phyloP scores from a whole-genome alignment of 2,329 filamentous ascomycete species.

The Lomentospora prolificans region DNA sequence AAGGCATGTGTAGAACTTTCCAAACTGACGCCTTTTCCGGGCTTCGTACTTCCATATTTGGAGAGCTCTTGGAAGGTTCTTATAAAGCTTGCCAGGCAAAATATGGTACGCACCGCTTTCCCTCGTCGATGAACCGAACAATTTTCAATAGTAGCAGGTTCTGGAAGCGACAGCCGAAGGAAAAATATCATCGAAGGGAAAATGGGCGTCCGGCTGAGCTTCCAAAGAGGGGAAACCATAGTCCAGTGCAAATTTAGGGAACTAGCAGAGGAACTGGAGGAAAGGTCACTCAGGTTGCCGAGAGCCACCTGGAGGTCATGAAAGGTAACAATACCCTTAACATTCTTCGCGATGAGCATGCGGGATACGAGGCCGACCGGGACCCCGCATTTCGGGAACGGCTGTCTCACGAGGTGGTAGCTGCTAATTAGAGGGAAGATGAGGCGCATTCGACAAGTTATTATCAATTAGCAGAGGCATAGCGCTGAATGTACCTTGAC shows the following conservation, averaged over 20 bases:
- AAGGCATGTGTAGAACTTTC: conserved; percentile 19
- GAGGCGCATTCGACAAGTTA: too few species aligned
- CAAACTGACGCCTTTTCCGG: conserved; percentile 23
- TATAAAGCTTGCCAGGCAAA: conserved; percentile 23
- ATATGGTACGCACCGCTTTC: conserved; percentile 17
- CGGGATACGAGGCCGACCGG: conserved; percentile 24
- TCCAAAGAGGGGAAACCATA: conserved; percentile 19
- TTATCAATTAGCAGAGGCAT: too few species aligned
- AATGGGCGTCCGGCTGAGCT: conserved; percentile 18
- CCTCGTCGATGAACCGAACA: neutral
- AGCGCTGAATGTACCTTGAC: too few species aligned
- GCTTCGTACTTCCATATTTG: conserved; percentile 27
- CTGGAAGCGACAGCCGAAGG: conserved; percentile 21
- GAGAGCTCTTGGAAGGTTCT: conserved; percentile 23
- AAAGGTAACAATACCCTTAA: conserved; percentile 21
- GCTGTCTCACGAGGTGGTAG: too few species aligned
- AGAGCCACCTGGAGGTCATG: conserved; percentile 18
- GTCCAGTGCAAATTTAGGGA: conserved; percentile 16
- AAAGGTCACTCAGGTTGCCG: conserved; percentile 12
- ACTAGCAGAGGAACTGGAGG: conserved; percentile 15
- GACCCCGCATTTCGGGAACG: conserved; percentile 24
- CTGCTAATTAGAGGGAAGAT: too few species aligned
- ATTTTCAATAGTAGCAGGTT: too few species aligned
- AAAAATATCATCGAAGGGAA: conserved; percentile 23
- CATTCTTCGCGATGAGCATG: conserved; percentile 27